Conservation (phyloP, 768 basidiomycete species). For the Porpolomopsis calyptriformis region DNA sequence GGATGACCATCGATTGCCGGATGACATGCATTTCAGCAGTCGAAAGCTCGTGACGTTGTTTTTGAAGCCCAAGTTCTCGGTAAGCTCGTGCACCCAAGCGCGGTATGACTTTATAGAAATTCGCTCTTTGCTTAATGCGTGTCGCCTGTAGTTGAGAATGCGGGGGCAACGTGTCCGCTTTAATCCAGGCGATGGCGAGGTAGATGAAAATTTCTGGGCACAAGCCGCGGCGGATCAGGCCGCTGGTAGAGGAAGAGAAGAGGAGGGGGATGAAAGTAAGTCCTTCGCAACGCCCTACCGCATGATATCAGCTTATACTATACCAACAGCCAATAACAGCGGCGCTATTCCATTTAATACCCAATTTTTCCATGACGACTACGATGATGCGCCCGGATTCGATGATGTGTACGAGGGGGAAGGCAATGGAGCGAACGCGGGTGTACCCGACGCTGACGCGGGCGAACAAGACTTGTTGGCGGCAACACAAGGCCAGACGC, state of each 20-base stretch:
- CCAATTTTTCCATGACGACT: slow-evolving; percentile 93
- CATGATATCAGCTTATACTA: not conserved
- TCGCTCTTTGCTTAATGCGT: slow-evolving; percentile 7
- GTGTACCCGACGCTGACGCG: slow-evolving; percentile 36
- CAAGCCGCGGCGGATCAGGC: slow-evolving; percentile 83
- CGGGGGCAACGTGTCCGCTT: slow-evolving; percentile 54
- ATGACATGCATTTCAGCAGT: slow-evolving; percentile 96
- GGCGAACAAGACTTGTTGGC: slow-evolving; percentile 85
- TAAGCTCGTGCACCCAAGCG: too few species aligned
- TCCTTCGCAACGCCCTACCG: not conserved
- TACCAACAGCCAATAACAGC: slow-evolving; percentile 29
- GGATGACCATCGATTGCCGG: slow-evolving; percentile 73
- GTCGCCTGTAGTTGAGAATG: slow-evolving; percentile 65
- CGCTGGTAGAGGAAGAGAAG: slow-evolving; percentile 40
- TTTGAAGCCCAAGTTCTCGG: slow-evolving; percentile 91
- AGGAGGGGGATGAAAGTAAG: slow-evolving; percentile 56
- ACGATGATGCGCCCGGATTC: slow-evolving; percentile 66
- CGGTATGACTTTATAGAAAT: not conserved
- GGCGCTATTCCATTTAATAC: slow-evolving; percentile 78
- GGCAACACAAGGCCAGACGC: slow-evolving; percentile 63
- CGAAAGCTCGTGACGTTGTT: slow-evolving; percentile 85
- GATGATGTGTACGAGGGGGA: slow-evolving; percentile 47
- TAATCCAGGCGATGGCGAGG: slow-evolving; percentile 71
- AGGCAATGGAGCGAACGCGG: slow-evolving; percentile 29
- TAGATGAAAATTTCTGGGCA: slow-evolving; percentile 97